Base-by-base conservation (phyloP, 1,139 yeast genomes). In the Zhuliangozyma blackwelliae region DNA sequence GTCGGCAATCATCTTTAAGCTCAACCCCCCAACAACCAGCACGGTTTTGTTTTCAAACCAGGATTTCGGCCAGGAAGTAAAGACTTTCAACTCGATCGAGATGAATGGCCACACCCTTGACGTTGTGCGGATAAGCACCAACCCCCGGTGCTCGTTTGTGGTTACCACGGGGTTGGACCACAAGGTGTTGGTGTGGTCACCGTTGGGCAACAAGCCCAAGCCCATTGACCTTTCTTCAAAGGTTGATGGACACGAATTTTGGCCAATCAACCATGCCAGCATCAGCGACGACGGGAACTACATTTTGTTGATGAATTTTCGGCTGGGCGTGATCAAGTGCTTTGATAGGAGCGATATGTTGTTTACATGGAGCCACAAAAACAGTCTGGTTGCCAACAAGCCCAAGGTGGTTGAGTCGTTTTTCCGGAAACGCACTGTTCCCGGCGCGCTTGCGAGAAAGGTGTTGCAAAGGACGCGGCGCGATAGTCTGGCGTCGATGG, bases 161-260 rank as follows among this genome's bases (percentile, higher is more conserved):
- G 80, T 83, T 0, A 74, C 90, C 0, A 71, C 83, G 25, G 90
- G 90, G 4, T 61, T 87, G 48, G 95, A 86, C 50, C 89, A 82
- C 49, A 77, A 71, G 41, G 68, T 86, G 2, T 58, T 78, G 28
- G 75, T 85, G 9, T 86, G 95, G 95, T 79, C 87, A 1, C 94
- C 92, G 2, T 59, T 79, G 36, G 59, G 51, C 1, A 31, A 32
- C 10, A 34, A 34, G 1, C 45, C 46, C 1, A 37, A 36, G 5
- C 70, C 85, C 63, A 44, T 62, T 51, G 48, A 80, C 66, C 41
- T 63, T 40, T 36, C 82, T 65, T 43, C 75, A 60, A 38, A 69
- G 47, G 38, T 63, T 7, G 42, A 32, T 3, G 29, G 22, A 9
- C 59, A 65, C 3, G 74, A 75, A 29, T 63, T 79, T 34, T 79